Evolutionary conservation across 2,329 filamentous ascomycete genomes (phyloP).

Genomic region (Sporothrix luriei): DNA sequence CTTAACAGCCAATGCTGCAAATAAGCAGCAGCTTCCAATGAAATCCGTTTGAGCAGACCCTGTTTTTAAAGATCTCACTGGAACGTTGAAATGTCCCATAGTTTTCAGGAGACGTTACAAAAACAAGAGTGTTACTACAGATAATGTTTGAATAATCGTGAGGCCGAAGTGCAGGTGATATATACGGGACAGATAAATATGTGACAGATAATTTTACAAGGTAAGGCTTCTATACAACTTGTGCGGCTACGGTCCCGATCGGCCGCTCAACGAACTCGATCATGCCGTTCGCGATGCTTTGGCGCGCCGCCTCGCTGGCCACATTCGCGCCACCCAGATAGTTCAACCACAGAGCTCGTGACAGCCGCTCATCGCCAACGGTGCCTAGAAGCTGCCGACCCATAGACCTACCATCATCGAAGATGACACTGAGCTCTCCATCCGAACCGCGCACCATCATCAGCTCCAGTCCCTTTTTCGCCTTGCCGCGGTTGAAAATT

Average conservation of each 20-base stretch:
- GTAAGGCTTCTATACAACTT: slow-evolving; percentile 56
- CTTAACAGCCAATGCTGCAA: not conserved
- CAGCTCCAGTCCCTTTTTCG: slow-evolving; percentile 78
- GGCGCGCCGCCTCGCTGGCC: slow-evolving; percentile 77
- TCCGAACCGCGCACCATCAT: slow-evolving; percentile 67
- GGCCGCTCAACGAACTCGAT: slow-evolving; percentile 87
- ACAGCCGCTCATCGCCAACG: slow-evolving; percentile 77
- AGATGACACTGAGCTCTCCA: slow-evolving; percentile 69
- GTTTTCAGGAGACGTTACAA: too few species aligned
- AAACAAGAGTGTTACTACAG: too few species aligned
- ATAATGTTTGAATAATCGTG: too few species aligned
- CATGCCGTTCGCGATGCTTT: slow-evolving; percentile 82
- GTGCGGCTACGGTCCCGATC: slow-evolving; percentile 80
- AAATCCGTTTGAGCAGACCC: not conserved
- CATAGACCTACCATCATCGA: slow-evolving; percentile 56
- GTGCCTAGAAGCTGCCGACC: slow-evolving; percentile 64
- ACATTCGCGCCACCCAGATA: slow-evolving; percentile 87
- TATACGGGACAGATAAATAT: not conserved
- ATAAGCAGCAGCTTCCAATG: not conserved
- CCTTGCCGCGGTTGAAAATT: slow-evolving; percentile 77
- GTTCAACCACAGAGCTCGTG: slow-evolving; percentile 81
- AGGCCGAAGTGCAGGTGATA: too few species aligned
- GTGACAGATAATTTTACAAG: not conserved
- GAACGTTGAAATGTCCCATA: not conserved
- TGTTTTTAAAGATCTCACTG: not conserved